These are phyloP conservation scores for Amylocarpus encephaloides DNA, from an alignment of 2,329 filamentous ascomycete species.

Conservation along the genomic window DNA sequence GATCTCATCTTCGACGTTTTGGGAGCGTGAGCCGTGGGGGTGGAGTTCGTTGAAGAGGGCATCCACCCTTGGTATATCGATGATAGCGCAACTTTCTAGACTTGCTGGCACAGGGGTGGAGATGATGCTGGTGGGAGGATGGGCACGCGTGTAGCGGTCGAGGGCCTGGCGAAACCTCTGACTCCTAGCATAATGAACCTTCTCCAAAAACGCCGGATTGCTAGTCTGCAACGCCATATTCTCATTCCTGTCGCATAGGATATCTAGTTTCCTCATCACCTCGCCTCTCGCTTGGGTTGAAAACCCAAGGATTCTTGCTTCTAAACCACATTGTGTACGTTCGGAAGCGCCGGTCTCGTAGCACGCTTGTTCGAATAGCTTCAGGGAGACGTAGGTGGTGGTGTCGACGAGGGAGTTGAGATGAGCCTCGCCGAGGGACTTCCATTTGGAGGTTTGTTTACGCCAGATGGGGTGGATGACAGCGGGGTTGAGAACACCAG, in stretches of 20 bases:
- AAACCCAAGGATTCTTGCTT: slow-evolving; percentile 4
- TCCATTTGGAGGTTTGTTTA: slow-evolving; percentile 33
- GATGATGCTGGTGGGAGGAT: slow-evolving; percentile 7
- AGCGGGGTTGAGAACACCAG: slow-evolving; percentile 31
- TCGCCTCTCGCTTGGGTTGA: neutral
- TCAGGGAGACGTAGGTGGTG: slow-evolving; percentile 16
- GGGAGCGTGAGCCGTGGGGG: slow-evolving; percentile 7
- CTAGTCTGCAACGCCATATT: slow-evolving; percentile 14
- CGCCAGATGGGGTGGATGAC: slow-evolving; percentile 30
- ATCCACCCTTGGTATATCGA: slow-evolving; percentile 4
- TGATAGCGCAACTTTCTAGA: neutral
- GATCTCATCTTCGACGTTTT: slow-evolving; percentile 32
- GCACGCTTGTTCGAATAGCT: slow-evolving; percentile 19
- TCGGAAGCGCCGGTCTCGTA: neutral
- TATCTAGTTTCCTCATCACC: slow-evolving; percentile 1
- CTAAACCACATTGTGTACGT: slow-evolving; percentile 4
- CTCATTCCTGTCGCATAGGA: slow-evolving; percentile 4
- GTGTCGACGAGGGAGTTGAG: slow-evolving; percentile 18
- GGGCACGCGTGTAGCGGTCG: slow-evolving; percentile 7
- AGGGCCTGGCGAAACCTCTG: slow-evolving; percentile 16
- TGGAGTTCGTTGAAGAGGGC: slow-evolving; percentile 20
- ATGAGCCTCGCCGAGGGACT: slow-evolving; percentile 23
- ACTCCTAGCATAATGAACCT: slow-evolving; percentile 10
- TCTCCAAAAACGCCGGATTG: slow-evolving; percentile 10
- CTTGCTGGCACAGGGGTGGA: neutral